Percentiles rank a stretch among this genome's conserved stretches.
Evolutionary conservation across 441 rosid species (phyloP).

Genomic region (Croton laevigatus): DNA sequence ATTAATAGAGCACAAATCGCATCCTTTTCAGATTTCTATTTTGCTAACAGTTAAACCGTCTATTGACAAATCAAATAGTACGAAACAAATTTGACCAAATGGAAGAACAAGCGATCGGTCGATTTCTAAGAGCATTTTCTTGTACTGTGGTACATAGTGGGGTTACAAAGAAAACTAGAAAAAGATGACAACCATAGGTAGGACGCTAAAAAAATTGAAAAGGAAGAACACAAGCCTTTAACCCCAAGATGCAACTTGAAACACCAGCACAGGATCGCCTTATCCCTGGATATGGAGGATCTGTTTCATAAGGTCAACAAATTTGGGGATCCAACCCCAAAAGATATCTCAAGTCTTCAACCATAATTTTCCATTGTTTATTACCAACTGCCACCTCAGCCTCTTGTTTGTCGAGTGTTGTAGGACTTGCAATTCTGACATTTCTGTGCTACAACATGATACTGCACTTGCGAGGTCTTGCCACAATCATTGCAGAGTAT

Average conservation of each 20-base stretch:
- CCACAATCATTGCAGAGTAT: constrained; percentile 92
- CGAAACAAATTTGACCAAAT: too few relatives aligned
- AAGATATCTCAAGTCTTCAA: neutral
- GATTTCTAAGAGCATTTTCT: too few relatives aligned
- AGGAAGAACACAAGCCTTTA: neutral
- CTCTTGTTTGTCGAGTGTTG: constrained; percentile 78
- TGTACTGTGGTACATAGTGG: too few relatives aligned
- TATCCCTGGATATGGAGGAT: too few relatives aligned
- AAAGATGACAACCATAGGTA: neutral
- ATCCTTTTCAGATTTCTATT: too few relatives aligned
- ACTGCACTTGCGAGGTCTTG: constrained; percentile 49
- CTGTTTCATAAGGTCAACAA: too few relatives aligned
- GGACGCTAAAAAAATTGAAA: too few relatives aligned
- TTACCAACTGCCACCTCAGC: constrained; percentile 25
- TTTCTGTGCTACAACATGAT: constrained; percentile 73
- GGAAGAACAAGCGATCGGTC: too few relatives aligned
- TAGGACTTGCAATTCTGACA: constrained; percentile 81
- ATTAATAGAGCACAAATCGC: too few relatives aligned
- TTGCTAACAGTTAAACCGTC: too few relatives aligned
- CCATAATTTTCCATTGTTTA: neutral
- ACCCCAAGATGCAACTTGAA: neutral
- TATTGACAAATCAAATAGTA: too few relatives aligned
- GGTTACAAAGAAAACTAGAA: neutral
- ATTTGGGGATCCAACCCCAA: too few relatives aligned
- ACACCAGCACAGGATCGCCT: neutral